These are phyloP conservation scores for Candida patagonica DNA, from an alignment of 805 yeast species.

Conservation along the genomic window DNA sequence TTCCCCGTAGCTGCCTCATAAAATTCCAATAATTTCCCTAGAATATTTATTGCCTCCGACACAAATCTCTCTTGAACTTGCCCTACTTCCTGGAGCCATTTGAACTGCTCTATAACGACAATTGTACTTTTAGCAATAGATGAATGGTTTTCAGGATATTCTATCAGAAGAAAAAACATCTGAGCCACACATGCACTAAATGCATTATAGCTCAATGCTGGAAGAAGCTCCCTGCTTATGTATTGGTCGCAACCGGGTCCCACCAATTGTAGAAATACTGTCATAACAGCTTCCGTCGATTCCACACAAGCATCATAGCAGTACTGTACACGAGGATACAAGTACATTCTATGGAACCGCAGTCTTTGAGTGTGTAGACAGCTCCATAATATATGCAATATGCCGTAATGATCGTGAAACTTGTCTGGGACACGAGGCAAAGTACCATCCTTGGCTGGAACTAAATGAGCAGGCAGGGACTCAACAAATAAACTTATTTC, in stretches of 20 bases:
- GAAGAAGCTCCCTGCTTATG: too few species aligned
- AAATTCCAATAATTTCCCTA: neutral
- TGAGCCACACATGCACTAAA: conserved; percentile 8
- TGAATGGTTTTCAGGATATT: conserved; percentile 6
- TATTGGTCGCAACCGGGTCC: too few species aligned
- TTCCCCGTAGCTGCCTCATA: conserved; percentile 1
- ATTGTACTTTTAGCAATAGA: neutral
- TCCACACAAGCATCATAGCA: conserved; percentile 7
- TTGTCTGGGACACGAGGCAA: conserved; percentile 4
- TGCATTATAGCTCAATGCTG: too few species aligned
- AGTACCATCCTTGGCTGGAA: conserved; percentile 5
- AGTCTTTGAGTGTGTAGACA: conserved; percentile 8
- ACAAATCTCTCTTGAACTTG: neutral
- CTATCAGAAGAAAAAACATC: conserved; percentile 7
- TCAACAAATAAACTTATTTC: conserved; percentile 3
- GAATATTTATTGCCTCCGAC: neutral
- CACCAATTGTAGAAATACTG: too few species aligned
- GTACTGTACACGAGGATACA: conserved; percentile 7
- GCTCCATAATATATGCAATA: conserved; percentile 8
- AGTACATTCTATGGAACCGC: conserved; percentile 6
- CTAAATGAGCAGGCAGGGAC: conserved; percentile 4
- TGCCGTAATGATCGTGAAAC: conserved; percentile 1
- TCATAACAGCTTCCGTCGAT: conserved; percentile 1
- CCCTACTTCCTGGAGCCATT: neutral
- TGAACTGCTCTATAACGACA: conserved; percentile 5